Evolutionary conservation across 208 protist genomes (phyloP).

Genomic region (Blechomonas ayalai): DNA sequence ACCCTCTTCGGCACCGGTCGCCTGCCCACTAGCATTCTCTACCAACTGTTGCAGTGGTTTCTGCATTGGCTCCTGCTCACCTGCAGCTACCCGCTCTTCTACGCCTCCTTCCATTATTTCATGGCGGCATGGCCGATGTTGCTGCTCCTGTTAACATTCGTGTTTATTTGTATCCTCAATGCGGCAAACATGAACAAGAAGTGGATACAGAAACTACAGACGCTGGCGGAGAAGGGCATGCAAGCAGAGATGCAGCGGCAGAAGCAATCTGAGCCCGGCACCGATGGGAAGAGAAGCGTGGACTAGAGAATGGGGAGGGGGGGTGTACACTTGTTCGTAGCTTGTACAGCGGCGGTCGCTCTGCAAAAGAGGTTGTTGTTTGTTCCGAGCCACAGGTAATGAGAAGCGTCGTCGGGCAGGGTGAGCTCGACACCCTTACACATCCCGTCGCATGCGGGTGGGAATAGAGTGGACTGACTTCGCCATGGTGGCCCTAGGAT

Average conservation of each 20-base stretch:
- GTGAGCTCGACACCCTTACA: too few relatives aligned
- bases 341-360: too few relatives aligned
- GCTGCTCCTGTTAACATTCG: constrained; percentile 20
- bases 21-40: constrained; percentile 37
- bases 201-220: constrained; percentile 49
- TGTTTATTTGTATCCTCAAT: constrained; percentile 41
- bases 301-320: too few relatives aligned
- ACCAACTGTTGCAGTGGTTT: constrained; percentile 42
- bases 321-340: too few relatives aligned
- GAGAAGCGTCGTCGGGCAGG: too few relatives aligned
- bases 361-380: too few relatives aligned
- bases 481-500: too few relatives aligned
- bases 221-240: constrained; percentile 25
- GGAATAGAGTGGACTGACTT: too few relatives aligned
- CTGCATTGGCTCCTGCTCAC: constrained; percentile 42
- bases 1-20: constrained; percentile 33
- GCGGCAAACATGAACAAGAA: constrained; percentile 40
- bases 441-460: too few relatives aligned
- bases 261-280: not conserved
- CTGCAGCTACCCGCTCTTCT: constrained; percentile 28
- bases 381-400: too few relatives aligned
- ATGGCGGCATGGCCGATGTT: constrained; percentile 38
- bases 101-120: constrained; percentile 34
- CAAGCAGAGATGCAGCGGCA: constrained; percentile 11
- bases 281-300: too few relatives aligned